phyloP scores from a whole-genome alignment of 1,284 basidiomycete species.

The Ceratobasidium sp. region DNA sequence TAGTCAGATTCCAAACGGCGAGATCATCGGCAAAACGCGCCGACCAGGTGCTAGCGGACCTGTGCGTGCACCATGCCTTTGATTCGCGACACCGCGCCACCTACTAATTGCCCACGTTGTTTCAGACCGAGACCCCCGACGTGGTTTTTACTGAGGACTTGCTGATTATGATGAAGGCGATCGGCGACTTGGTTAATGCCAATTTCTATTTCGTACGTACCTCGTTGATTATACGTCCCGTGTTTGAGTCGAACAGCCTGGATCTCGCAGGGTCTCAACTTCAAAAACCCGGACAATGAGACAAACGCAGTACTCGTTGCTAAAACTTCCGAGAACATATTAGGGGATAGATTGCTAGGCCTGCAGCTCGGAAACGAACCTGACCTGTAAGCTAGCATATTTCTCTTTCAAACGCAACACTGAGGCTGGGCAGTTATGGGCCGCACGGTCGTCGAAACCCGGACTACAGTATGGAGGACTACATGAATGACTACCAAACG shows the following conservation, averaged over 20 bases:
- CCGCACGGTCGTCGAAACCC: slow-evolving; percentile 45
- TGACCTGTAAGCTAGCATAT: slow-evolving; percentile 66
- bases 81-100: no score
- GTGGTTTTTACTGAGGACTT: slow-evolving; percentile 55
- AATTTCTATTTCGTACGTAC: no score
- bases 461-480: slow-evolving; percentile 61
- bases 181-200: slow-evolving; percentile 50
- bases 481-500: slow-evolving; percentile 62
- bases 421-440: no score
- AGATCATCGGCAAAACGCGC: slow-evolving; percentile 60
- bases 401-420: no score
- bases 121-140: slow-evolving; percentile 54
- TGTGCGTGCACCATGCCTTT: no score
- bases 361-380: slow-evolving; percentile 70
- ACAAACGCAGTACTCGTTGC: slow-evolving; percentile 67
- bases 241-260: no score
- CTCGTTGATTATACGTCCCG: no score
- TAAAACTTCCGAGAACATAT: slow-evolving; percentile 60
- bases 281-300: slow-evolving; percentile 54
- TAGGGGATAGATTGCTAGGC: slow-evolving; percentile 68
- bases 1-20: slow-evolving; percentile 58
- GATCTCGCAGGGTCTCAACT: slow-evolving; percentile 56
- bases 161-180: slow-evolving; percentile 55
- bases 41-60: slow-evolving; percentile 26
- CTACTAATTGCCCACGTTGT: no score